phyloP scores from a whole-genome alignment of 1,139 yeast species.

The Magnusiomyces tetraspermus region DNA sequence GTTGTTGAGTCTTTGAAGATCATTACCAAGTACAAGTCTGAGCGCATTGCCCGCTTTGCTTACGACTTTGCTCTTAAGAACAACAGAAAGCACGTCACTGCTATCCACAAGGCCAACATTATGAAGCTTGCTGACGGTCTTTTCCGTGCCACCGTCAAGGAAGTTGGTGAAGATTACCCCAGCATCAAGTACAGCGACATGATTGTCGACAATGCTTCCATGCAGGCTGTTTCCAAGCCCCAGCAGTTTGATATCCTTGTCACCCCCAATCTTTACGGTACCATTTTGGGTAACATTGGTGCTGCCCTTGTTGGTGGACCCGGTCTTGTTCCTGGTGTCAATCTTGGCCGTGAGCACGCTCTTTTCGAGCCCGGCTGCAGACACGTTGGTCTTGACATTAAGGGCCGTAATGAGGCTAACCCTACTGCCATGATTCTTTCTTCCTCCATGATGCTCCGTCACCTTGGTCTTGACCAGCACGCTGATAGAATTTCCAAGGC shows the following conservation, averaged over 20 bases:
- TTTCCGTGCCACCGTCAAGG: constrained; percentile 88
- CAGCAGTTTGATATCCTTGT: constrained; percentile 97
- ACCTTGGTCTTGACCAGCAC: constrained; percentile 72
- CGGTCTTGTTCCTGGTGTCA: constrained; percentile 97
- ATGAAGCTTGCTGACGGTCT: constrained; percentile 98
- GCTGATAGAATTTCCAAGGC: constrained; percentile 86
- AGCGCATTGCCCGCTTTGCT: constrained; percentile 95
- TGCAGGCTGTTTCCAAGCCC: constrained; percentile 98
- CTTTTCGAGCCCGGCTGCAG: constrained; percentile 99
- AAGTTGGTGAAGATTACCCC: constrained; percentile 84
- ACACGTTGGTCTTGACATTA: constrained; percentile 95
- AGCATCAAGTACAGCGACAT: constrained; percentile 77
- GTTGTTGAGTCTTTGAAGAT: constrained; percentile 95
- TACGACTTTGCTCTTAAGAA: constrained; percentile 90
- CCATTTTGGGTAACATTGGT: constrained; percentile 94
- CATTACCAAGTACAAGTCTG: constrained; percentile 89
- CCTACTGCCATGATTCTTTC: constrained; percentile 97
- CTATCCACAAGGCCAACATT: constrained; percentile 97
- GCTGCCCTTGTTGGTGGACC: constrained; percentile 99
- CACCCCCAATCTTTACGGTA: constrained; percentile 96
- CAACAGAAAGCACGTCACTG: constrained; percentile 87
- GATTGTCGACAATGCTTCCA: constrained; percentile 97
- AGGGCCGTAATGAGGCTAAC: constrained; percentile 92
- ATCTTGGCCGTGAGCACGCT: constrained; percentile 95
- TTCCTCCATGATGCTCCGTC: constrained; percentile 85